These are phyloP conservation scores for Rhizopogon rudus DNA, from an alignment of 768 basidiomycete species.

Conservation along the genomic window DNA sequence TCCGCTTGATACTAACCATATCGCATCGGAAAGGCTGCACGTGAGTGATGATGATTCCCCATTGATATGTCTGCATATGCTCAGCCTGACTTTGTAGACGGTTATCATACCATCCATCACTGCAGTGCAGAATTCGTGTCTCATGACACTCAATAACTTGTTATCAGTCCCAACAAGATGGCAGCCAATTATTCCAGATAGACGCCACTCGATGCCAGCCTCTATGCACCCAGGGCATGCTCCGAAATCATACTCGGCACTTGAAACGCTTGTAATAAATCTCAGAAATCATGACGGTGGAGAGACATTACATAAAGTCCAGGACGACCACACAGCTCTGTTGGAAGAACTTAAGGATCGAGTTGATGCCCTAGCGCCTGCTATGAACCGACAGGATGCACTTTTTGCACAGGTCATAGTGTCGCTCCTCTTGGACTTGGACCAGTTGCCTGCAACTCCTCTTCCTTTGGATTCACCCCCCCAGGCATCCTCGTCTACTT, in stretches of 20 bases:
- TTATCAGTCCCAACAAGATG: conserved; percentile 41
- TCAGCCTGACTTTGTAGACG: conserved; percentile 30
- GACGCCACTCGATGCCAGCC: conserved; percentile 13
- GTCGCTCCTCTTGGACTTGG: conserved; percentile 63
- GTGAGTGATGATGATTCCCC: not conserved
- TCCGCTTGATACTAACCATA: not conserved
- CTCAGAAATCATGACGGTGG: conserved; percentile 46
- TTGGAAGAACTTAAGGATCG: conserved; percentile 55
- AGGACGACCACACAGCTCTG: conserved; percentile 43
- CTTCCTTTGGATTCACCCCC: conserved; percentile 13
- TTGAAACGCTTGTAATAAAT: conserved; percentile 59
- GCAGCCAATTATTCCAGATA: not conserved
- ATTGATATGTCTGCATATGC: not conserved
- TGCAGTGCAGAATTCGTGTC: conserved; percentile 66
- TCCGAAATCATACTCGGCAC: conserved; percentile 36
- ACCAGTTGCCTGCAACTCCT: conserved; percentile 44
- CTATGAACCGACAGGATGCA: conserved; percentile 47
- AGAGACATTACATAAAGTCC: conserved; percentile 35
- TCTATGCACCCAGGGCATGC: conserved; percentile 22
- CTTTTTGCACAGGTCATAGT: conserved; percentile 64
- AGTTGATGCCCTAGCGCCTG: conserved; percentile 42
- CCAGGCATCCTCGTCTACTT: conserved; percentile 6
- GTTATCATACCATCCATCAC: conserved; percentile 70
- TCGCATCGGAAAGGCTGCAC: not conserved
- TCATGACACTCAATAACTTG: conserved; percentile 69